Evolutionary conservation across 2,329 filamentous ascomycete species (phyloP), one percentile per base, ranked within the genome.

Genomic region (Alternaria burnsii): DNA sequence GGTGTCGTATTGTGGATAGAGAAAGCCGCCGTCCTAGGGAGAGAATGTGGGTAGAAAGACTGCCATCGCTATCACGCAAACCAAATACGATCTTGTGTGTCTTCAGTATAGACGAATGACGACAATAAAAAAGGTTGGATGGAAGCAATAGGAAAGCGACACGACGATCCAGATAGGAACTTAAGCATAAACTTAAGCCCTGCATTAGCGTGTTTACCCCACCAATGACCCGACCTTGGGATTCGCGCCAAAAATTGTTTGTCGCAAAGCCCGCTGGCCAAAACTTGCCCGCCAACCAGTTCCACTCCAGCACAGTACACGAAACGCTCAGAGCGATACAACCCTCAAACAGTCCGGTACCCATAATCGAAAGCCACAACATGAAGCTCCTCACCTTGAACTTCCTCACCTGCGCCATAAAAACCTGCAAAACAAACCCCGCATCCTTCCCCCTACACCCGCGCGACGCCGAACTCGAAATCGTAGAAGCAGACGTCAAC

Each of bases 361-460:
- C 3, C 8, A 22, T 28, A 24, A 50, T 36, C 12, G 6, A 38
- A 36, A 18, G 14, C 3, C 20, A 22, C 41, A 62, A 47, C 55
- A 99, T 99, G 95, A 98, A 98, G 81, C 84, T 98, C 65, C 88
- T 98, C 53, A 97, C 93, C 62, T 89, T 97, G 73, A 98, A 98
- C 82, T 99, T 99, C 81, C 84, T 98, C 67, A 95, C 93, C 73
- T 99, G 95, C 84, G 94, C 95, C 63, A 91, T 96, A 77, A 98
- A 97, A 85, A 85, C 91, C 58, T 99, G 95, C 90, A 97, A 96
- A 82, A 87, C 88, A 58, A 89, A 90, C 32, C 84, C 90, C 6
- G 82, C 86, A 53, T 92, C 93, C 24, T 98, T 96, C 76, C 95
- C 95, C 3, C 86, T 99, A 16, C 95, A 98, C 79, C 94, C 95